phyloP scores from a whole-genome alignment of 768 basidiomycete genomes.

The Kwoniella heveanensis region DNA sequence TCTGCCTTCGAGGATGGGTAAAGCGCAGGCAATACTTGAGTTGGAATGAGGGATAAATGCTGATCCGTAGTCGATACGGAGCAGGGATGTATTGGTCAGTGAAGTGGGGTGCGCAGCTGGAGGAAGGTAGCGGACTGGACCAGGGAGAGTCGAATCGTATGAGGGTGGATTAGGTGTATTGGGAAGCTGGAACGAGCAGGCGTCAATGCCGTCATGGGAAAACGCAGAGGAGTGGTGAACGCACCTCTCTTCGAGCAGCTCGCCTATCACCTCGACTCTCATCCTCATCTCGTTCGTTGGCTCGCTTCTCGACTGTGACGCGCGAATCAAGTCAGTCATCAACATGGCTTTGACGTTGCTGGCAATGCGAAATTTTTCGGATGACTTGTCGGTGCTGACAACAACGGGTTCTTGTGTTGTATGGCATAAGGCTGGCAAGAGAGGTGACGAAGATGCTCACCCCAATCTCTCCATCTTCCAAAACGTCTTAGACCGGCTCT shows the following conservation, averaged over 20 bases:
- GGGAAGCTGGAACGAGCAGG: constrained; percentile 11
- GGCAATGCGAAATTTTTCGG: too few relatives aligned
- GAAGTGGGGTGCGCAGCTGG: constrained; percentile 3
- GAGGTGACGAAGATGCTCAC: constrained; percentile 2
- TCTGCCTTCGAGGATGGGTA: constrained; percentile 16
- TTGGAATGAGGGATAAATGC: constrained; percentile 20
- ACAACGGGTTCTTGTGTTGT: too few relatives aligned
- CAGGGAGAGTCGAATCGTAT: constrained; percentile 5
- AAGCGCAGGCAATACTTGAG: constrained; percentile 18
- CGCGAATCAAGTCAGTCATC: neutral
- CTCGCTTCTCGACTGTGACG: constrained; percentile 12
- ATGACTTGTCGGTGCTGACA: too few relatives aligned
- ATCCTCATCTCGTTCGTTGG: constrained; percentile 6
- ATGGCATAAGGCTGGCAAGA: too few relatives aligned
- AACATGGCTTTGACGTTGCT: too few relatives aligned
- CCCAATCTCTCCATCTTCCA: constrained; percentile 18
- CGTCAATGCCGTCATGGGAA: too few relatives aligned
- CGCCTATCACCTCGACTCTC: neutral
- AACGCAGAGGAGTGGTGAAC: too few relatives aligned
- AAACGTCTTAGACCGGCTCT: neutral
- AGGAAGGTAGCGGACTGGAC: neutral
- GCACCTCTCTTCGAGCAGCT: constrained; percentile 9
- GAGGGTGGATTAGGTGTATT: constrained; percentile 14
- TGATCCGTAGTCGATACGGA: constrained; percentile 29
- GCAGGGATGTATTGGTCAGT: constrained; percentile 8